A percentile compares a stretch with the other conserved stretches of the same genome.
Conservation (phyloP, 169 alveolate species). For the Haemoproteus tartakovskyi region DNA sequence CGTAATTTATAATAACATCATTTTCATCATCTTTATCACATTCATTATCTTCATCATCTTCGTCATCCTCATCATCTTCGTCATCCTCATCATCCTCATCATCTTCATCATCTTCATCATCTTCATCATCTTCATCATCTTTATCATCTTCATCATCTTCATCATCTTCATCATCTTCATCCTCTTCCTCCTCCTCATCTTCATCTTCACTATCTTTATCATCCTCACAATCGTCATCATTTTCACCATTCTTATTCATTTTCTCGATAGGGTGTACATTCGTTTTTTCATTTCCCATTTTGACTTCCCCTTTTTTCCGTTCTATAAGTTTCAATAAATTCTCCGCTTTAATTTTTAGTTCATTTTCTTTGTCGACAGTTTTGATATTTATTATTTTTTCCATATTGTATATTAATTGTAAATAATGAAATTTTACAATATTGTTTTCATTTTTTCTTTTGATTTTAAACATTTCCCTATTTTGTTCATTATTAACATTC, state of each 20-base stretch:
- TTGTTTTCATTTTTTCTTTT: background rate
- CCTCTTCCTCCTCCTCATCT: background rate
- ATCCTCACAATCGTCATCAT: too few species aligned
- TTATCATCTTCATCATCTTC: too few species aligned
- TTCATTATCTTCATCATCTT: too few species aligned
- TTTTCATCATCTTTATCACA: too few species aligned
- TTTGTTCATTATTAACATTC: slow-evolving; percentile 1
- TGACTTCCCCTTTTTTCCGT: slow-evolving; percentile 1
- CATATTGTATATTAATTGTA: slow-evolving; percentile 18
- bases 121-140: too few species aligned
- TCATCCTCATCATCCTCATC: too few species aligned
- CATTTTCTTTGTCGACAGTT: slow-evolving; percentile 39
- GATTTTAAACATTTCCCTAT: background rate
- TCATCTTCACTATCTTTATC: too few species aligned
- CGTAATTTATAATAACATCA: too few species aligned
- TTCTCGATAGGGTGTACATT: too few species aligned
- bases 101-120: too few species aligned
- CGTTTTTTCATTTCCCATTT: background rate
- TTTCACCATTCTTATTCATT: too few species aligned
- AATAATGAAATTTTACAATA: slow-evolving; percentile 1
- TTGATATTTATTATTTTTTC: slow-evolving; percentile 33
- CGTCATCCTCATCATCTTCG: background rate
- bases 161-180: too few species aligned
- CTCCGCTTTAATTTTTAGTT: slow-evolving; percentile 50
- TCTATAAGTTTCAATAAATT: slow-evolving; percentile 53